Evolutionary conservation across 495 filamentous ascomycete genomes (phyloP).

Genomic region (Podospora conica): DNA sequence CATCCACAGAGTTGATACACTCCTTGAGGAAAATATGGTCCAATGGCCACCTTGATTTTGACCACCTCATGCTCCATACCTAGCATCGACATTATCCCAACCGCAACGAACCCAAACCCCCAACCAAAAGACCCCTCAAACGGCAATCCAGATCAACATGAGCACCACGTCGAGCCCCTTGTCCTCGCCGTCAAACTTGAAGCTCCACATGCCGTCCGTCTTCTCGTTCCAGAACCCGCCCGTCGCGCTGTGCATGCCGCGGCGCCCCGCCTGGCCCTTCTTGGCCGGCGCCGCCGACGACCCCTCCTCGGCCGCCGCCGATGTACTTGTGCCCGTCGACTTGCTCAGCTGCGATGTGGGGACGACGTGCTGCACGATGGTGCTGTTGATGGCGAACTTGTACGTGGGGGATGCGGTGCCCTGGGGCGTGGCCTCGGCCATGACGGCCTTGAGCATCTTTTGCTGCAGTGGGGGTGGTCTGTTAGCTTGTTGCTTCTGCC

Average conservation of each 20-base stretch:
- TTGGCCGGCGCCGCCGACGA: slow-evolving; percentile 42
- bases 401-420: slow-evolving; percentile 48
- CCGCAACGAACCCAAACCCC: too few species aligned
- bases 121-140: slow-evolving; percentile 26
- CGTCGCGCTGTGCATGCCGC: slow-evolving; percentile 93
- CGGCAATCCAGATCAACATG: slow-evolving; percentile 80
- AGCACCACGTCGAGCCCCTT: slow-evolving; percentile 90
- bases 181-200: slow-evolving; percentile 81
- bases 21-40: neutral
- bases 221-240: slow-evolving; percentile 98
- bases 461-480: slow-evolving; percentile 47
- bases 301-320: slow-evolving; percentile 30
- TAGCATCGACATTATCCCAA: slow-evolving; percentile 1
- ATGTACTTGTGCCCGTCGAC: slow-evolving; percentile 36
- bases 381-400: slow-evolving; percentile 95
- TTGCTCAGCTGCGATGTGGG: slow-evolving; percentile 50
- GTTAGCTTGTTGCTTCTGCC: slow-evolving; percentile 4
- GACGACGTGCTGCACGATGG: slow-evolving; percentile 86
- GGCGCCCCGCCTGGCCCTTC: slow-evolving; percentile 62
- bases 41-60: neutral
- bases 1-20: too few species aligned
- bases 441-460: slow-evolving; percentile 75
- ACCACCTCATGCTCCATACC: neutral
- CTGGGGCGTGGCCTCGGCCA: slow-evolving; percentile 67
- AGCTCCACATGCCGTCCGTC: slow-evolving; percentile 96